phyloP scores from a whole-genome alignment of 495 filamentous ascomycete species.

The Tetracladium marchalianum region DNA sequence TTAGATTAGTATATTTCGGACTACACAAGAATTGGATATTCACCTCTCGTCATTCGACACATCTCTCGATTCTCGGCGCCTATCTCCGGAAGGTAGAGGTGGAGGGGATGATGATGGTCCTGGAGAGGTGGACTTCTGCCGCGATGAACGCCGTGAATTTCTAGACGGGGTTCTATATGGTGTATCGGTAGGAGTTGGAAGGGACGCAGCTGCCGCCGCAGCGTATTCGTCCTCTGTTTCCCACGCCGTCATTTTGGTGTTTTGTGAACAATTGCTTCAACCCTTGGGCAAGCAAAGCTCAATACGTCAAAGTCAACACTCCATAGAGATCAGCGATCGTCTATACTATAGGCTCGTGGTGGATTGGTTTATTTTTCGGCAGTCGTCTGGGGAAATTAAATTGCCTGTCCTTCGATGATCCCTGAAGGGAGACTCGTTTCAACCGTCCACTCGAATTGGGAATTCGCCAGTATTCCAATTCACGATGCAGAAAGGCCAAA shows the following conservation, averaged over 20 bases:
- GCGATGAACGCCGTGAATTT: slow-evolving; percentile 30
- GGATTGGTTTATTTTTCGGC: too few relatives aligned
- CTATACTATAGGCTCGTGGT: too few relatives aligned
- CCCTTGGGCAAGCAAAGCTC: too few relatives aligned
- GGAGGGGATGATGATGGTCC: slow-evolving; percentile 54
- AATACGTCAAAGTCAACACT: too few relatives aligned
- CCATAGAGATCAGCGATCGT: too few relatives aligned
- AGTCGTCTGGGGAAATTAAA: too few relatives aligned
- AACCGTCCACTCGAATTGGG: too few relatives aligned
- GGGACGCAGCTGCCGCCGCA: slow-evolving; percentile 34
- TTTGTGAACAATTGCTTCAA: neutral
- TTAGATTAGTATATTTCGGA: neutral
- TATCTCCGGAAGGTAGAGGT: slow-evolving; percentile 38
- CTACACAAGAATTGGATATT: too few relatives aligned
- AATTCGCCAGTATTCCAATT: too few relatives aligned
- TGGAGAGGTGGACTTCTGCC: slow-evolving; percentile 44
- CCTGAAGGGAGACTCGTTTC: too few relatives aligned
- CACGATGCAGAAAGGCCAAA: too few relatives aligned
- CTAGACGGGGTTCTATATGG: slow-evolving; percentile 54
- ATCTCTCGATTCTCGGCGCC: slow-evolving; percentile 46
- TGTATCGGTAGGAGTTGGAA: slow-evolving; percentile 59
- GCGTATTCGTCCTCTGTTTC: slow-evolving; percentile 47
- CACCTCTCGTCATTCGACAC: slow-evolving; percentile 51
- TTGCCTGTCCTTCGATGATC: too few relatives aligned
- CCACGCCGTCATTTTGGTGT: slow-evolving; percentile 33